Conservation (phyloP, 2,329 filamentous ascomycete genomes). For the Botrytis medusae region DNA sequence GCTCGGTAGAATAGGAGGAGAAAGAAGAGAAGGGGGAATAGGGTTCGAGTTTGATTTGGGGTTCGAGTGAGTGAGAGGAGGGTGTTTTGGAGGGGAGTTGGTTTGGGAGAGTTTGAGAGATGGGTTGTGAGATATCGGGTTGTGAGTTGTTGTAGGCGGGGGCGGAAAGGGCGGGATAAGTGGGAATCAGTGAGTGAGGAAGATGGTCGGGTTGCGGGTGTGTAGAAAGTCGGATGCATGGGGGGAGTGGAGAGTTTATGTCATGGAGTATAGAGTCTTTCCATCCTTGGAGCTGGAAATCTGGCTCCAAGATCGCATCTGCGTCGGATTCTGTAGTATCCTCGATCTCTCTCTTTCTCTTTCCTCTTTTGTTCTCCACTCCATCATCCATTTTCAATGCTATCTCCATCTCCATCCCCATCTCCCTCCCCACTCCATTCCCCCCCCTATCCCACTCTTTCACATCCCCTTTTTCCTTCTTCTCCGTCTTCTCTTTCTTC, state of each 20-base stretch:
- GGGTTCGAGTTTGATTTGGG: neutral
- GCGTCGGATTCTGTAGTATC: neutral
- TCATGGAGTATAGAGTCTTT: neutral
- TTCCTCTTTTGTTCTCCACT: neutral
- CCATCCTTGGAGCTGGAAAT: slow-evolving; percentile 2
- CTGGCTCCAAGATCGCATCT: neutral
- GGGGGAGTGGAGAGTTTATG: neutral
- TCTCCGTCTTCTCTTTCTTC: neutral
- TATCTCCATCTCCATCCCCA: neutral
- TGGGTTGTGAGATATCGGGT: neutral
- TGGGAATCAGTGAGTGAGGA: neutral
- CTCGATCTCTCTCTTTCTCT: neutral
- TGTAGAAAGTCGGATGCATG: neutral
- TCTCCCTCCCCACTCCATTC: no score
- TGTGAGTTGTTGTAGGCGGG: neutral
- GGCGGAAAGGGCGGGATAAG: no score
- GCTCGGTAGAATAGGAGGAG: neutral
- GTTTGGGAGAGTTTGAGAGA: neutral
- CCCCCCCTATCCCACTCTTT: no score
- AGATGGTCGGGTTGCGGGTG: neutral
- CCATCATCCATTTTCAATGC: neutral
- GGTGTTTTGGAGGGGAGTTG: neutral
- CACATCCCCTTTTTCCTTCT: neutral
- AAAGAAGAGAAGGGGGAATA: neutral
- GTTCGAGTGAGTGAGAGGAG: neutral